These are phyloP conservation scores for Cordia subcordata DNA, from an alignment of 257 asterid species.

Conservation along the genomic window DNA sequence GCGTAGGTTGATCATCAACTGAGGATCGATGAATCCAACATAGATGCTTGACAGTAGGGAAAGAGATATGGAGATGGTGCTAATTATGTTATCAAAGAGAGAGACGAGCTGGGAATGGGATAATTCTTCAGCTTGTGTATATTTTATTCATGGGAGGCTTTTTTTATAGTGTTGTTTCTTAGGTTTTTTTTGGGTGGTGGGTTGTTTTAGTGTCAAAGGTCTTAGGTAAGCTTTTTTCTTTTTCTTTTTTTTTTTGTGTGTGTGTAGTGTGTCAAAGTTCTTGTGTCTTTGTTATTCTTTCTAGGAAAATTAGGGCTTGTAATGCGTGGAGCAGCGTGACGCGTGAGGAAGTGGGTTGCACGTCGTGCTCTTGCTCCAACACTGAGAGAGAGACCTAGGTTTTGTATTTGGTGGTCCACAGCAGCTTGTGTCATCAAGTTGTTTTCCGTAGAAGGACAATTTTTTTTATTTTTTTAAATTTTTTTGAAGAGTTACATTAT, in stretches of 20 bases:
- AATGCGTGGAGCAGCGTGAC: background rate
- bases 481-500: no score
- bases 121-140: no score
- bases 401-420: background rate
- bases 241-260: no score
- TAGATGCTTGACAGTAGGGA: background rate
- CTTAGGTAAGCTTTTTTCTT: no score
- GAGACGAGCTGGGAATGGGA: no score
- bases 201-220: no score
- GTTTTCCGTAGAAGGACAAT: no score
- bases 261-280: background rate
- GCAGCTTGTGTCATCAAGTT: background rate
- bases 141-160: no score
- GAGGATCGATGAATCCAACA: slow-evolving; percentile 2
- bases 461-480: no score
- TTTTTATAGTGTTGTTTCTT: no score
- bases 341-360: background rate
- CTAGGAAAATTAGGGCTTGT: background rate
- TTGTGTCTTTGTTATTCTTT: background rate
- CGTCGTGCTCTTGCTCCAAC: background rate
- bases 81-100: background rate
- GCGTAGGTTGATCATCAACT: background rate
- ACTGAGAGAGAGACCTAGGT: background rate
- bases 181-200: no score
- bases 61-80: background rate